phyloP scores from a whole-genome alignment of 768 basidiomycete species.

The Collybiopsis confluens region DNA sequence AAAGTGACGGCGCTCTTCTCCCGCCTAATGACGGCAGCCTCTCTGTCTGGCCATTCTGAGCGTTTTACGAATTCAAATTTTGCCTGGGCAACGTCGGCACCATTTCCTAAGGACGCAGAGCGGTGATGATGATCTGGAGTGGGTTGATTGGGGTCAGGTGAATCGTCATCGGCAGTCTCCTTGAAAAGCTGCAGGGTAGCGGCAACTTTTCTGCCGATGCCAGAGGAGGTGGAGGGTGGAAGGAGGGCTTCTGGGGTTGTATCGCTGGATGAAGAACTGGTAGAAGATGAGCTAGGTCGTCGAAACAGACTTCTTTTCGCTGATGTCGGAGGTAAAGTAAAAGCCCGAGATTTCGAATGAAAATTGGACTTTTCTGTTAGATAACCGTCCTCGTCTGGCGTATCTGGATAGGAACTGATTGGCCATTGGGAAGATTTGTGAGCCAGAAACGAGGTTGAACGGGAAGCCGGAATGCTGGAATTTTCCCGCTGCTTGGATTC shows the following conservation, averaged over 20 bases:
- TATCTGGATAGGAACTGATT: neutral
- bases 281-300: conserved; percentile 29
- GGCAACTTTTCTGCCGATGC: conserved; percentile 79
- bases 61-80: conserved; percentile 81
- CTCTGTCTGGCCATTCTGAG: conserved; percentile 82
- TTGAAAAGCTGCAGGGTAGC: conserved; percentile 80
- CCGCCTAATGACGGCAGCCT: conserved; percentile 63
- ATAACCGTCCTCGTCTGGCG: conserved; percentile 6
- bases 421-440: neutral
- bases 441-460: conserved; percentile 11
- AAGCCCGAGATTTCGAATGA: conserved; percentile 5
- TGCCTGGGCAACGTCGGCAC: conserved; percentile 57
- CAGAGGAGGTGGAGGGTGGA: conserved; percentile 22
- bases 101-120: conserved; percentile 30
- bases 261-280: conserved; percentile 28
- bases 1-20: conserved; percentile 63
- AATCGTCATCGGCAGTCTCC: conserved; percentile 47
- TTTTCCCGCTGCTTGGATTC: neutral
- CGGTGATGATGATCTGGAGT: conserved; percentile 19
- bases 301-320: conserved; percentile 23
- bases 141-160: conserved; percentile 25
- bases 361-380: conserved; percentile 5
- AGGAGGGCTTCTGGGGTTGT: conserved; percentile 20
- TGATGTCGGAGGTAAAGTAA: conserved; percentile 11
- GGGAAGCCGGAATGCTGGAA: conserved; percentile 14